phyloP scores from a whole-genome alignment of 2,329 filamentous ascomycete species.

The Hypoxylon sp. region DNA sequence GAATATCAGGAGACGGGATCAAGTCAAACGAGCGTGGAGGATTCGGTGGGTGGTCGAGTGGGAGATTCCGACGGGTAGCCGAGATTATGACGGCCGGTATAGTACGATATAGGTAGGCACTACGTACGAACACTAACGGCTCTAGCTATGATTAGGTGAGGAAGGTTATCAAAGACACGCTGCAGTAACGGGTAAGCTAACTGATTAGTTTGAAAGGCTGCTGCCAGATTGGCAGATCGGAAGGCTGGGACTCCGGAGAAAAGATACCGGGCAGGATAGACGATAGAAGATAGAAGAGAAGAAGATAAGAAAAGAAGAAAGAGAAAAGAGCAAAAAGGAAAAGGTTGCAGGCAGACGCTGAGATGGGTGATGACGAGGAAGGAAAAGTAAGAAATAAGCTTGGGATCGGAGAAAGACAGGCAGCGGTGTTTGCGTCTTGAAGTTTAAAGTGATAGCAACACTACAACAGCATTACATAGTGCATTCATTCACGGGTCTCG shows the following conservation, averaged over 20 bases:
- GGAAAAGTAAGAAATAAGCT: conserved; percentile 23
- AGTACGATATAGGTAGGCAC: no score
- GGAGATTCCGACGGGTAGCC: conserved; percentile 7
- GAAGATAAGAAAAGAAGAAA: conserved; percentile 18
- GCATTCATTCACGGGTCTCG: conserved; percentile 10
- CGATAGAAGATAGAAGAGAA: conserved; percentile 26
- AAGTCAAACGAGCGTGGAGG: conserved; percentile 15
- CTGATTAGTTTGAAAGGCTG: conserved; percentile 18
- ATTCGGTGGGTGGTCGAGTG: background rate
- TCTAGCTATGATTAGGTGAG: conserved; percentile 19
- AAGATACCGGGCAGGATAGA: conserved; percentile 32
- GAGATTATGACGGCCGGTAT: conserved; percentile 10
- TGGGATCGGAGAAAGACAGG: conserved; percentile 29
- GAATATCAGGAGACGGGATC: conserved; percentile 13
- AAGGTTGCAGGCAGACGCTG: conserved; percentile 28
- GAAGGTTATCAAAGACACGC: conserved; percentile 15
- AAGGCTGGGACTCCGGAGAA: conserved; percentile 40
- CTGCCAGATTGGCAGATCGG: conserved; percentile 38
- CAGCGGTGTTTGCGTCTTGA: conserved; percentile 20
- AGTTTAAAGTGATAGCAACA: conserved; percentile 31
- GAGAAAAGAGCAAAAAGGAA: conserved; percentile 31
- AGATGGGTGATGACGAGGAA: conserved; percentile 30
- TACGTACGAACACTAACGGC: conserved; percentile 21
- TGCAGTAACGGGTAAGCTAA: conserved; percentile 25
- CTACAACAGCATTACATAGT: no score